These are phyloP conservation scores for Botrytis cinerea DNA, from an alignment of 2,329 filamentous ascomycete genomes.

Conservation along the genomic window DNA sequence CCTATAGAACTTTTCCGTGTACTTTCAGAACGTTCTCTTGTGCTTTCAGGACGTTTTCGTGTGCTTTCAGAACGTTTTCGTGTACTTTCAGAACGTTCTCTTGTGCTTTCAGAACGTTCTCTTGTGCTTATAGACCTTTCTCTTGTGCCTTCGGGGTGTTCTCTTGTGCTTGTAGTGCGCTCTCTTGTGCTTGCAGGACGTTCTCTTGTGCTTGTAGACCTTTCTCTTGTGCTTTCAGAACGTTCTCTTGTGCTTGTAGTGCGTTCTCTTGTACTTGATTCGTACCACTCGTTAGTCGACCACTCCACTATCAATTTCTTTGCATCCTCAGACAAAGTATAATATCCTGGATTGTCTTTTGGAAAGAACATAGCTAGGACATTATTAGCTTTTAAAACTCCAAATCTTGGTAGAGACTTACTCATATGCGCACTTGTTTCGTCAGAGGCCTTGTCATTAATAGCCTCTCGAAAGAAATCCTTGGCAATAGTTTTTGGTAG, in stretches of 20 bases:
- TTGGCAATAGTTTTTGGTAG: slow-evolving; percentile 61
- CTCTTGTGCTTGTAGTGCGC: background rate
- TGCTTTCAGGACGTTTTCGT: background rate
- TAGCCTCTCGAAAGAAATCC: slow-evolving; percentile 65
- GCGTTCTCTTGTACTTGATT: slow-evolving; percentile 47
- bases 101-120: background rate
- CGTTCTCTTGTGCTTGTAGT: background rate
- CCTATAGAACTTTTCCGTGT: background rate
- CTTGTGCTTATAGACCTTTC: background rate
- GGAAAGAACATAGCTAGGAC: slow-evolving; percentile 69
- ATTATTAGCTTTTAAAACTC: slow-evolving; percentile 26
- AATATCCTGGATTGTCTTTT: slow-evolving; percentile 71
- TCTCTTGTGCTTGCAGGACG: background rate
- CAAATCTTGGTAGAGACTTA: slow-evolving; percentile 44
- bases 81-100: background rate
- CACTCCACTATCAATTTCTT: slow-evolving; percentile 65
- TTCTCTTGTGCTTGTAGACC: background rate
- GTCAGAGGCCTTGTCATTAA: slow-evolving; percentile 78
- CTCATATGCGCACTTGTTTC: slow-evolving; percentile 80
- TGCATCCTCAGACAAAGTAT: slow-evolving; percentile 64
- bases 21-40: background rate
- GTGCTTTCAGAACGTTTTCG: background rate
- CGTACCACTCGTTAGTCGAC: slow-evolving; percentile 67
- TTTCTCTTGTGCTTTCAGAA: background rate
- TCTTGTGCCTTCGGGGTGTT: background rate